Conservation (phyloP, 2,329 filamentous ascomycete species). For the Biscogniauxia sp. region DNA sequence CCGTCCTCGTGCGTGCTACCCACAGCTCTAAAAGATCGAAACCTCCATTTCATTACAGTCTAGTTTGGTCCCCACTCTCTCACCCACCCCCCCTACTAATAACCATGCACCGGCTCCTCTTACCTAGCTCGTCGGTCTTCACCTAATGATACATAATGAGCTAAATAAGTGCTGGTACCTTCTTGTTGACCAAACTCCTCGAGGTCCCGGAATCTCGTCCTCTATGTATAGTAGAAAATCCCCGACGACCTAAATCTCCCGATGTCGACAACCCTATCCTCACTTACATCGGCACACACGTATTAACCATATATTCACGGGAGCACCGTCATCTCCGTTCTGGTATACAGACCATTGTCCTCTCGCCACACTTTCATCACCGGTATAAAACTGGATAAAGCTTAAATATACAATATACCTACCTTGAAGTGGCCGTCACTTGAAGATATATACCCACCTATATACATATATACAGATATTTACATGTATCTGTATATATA, state of each 20-base stretch:
- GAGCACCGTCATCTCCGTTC: background rate
- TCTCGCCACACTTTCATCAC: background rate
- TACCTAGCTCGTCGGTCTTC: slow-evolving; percentile 15
- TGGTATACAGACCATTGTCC: background rate
- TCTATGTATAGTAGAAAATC: slow-evolving; percentile 16
- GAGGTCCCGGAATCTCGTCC: slow-evolving; percentile 10
- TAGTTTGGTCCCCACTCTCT: slow-evolving; percentile 28
- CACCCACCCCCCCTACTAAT: slow-evolving; percentile 3
- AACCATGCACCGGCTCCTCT: slow-evolving; percentile 19
- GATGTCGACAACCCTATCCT: slow-evolving; percentile 25
- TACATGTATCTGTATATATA: no score
- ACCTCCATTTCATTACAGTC: slow-evolving; percentile 22
- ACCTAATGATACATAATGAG: slow-evolving; percentile 26
- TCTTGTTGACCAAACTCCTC: slow-evolving; percentile 4
- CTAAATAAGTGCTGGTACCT: slow-evolving; percentile 19
- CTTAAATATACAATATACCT: background rate
- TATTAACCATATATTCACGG: slow-evolving; percentile 5
- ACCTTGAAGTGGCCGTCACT: slow-evolving; percentile 47
- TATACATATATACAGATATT: no score
- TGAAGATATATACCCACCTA: slow-evolving; percentile 34
- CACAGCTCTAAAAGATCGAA: slow-evolving; percentile 16
- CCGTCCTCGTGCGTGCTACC: slow-evolving; percentile 8
- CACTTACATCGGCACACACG: slow-evolving; percentile 22
- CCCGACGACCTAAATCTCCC: slow-evolving; percentile 27
- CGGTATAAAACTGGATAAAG: background rate